These are phyloP conservation scores for Dichotomopilus funicola DNA, from an alignment of 2,329 filamentous ascomycete genomes.

Conservation along the genomic window DNA sequence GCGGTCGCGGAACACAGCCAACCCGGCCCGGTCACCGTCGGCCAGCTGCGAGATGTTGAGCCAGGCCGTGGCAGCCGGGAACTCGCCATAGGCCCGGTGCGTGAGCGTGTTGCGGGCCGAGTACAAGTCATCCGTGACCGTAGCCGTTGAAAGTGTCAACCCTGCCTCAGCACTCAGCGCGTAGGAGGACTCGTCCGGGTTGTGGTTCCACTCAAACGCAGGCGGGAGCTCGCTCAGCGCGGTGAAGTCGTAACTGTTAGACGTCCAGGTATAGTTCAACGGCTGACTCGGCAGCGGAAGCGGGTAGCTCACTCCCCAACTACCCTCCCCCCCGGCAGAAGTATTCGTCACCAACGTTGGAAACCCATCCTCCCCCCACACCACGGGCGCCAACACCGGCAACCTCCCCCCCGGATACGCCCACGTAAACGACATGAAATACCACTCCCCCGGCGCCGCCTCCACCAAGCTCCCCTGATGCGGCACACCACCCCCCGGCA, in stretches of 20 bases:
- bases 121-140: constrained; percentile 1
- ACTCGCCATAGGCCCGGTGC: constrained; percentile 2
- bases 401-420: constrained; percentile 3
- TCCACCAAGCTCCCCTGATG: constrained; percentile 7
- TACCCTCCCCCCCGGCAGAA: background rate
- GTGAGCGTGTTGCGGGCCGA: constrained; percentile 9
- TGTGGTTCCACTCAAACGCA: constrained; percentile 7
- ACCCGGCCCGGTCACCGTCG: constrained; percentile 3
- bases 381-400: constrained; percentile 1
- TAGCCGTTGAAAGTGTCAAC: background rate
- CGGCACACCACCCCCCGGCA: background rate
- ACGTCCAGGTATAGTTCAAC: background rate
- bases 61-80: background rate
- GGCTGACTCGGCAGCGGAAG: background rate
- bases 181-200: background rate
- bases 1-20: constrained; percentile 6
- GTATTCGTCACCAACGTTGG: background rate
- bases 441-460: constrained; percentile 1
- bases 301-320: background rate
- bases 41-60: background rate
- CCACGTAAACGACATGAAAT: constrained; percentile 9
- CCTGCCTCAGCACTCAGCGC: background rate
- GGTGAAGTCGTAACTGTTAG: background rate
- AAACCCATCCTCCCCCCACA: constrained; percentile 1
- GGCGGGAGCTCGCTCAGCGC: background rate